These are phyloP conservation scores for Funneliformis mosseae DNA, from an alignment of 192 early-diverging fungal species.

Conservation along the genomic window DNA sequence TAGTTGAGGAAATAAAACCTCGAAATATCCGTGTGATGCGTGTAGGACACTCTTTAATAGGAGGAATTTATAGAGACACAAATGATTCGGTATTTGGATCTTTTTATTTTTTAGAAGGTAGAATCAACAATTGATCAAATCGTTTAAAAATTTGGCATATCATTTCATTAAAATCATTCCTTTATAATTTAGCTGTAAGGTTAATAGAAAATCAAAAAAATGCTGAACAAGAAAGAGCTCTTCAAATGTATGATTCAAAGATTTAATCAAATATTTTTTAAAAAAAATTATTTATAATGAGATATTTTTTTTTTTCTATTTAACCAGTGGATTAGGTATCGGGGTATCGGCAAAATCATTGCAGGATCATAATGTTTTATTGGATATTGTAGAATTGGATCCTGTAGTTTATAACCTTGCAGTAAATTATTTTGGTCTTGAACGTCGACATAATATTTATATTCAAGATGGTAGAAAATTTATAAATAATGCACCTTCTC, in stretches of 20 bases:
- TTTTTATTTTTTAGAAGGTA: conserved; percentile 86
- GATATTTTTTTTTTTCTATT: neutral
- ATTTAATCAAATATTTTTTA: neutral
- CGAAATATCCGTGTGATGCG: conserved; percentile 72
- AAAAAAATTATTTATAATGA: neutral
- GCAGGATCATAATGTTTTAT: conserved; percentile 53
- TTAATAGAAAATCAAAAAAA: neutral
- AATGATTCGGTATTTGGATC: conserved; percentile 75
- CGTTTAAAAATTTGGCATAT: neutral
- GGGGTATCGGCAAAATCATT: conserved; percentile 75
- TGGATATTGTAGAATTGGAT: conserved; percentile 89
- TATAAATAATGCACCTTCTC: conserved; percentile 55
- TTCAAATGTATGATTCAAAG: conserved; percentile 42
- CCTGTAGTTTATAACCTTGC: conserved; percentile 73
- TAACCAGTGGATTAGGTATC: conserved; percentile 72
- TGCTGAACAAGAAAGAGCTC: conserved; percentile 44
- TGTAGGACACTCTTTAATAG: conserved; percentile 86
- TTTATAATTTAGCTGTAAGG: conserved; percentile 16
- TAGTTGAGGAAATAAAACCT: conserved; percentile 51
- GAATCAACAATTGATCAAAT: neutral
- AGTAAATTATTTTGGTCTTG: conserved; percentile 65
- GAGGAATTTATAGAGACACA: conserved; percentile 71
- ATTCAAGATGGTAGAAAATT: conserved; percentile 78
- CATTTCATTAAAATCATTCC: neutral
- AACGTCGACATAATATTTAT: conserved; percentile 51